Evolutionary conservation across 139 green algal species (phyloP), one percentile per base, ranked within the genome.

Genomic region (Volvox reticuliferus): DNA sequence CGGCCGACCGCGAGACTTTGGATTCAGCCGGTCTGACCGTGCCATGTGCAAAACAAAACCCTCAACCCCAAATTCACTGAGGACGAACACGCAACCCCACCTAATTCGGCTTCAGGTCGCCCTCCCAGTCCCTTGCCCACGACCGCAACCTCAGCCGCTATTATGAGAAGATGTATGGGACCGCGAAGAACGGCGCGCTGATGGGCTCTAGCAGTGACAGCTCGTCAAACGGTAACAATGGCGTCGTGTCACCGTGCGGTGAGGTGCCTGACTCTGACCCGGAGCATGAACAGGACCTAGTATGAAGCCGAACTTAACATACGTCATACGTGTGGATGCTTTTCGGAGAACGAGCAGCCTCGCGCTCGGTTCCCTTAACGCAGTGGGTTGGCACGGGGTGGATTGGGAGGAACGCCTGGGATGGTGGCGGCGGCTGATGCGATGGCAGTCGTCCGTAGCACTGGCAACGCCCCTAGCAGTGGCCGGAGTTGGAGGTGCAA

Each of bases 101-200:
- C 33, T 0, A 28, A 28, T 44, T 28, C 3, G n/a, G 16, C 26
- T 36, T 12, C 88, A 93, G 93, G 63, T 97, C 94, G 13, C 96
- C 96, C 3, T 93, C 89, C 24, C 96, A 98, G 92, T 94, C 88
- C 22, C 86, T 98, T 81, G 96, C 97, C 20, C 96, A 98, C 91
- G 96, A 98, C 93, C 91, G 96, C 32, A 94, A 95, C 91, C 93
- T 96, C 30, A 90, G 91, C 24, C 84, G 94, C 24, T 93, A 93
- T 81, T 92, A 92, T 81, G 36, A 87, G 12, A 73, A 35, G 19
- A 73, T 36, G 13, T 61, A 62, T 35, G 36, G 18, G 44, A 55
- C 44, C 35, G 37, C 0, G 12, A 55, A 50, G 78, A 84, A 67
- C 83, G 81, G 62, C 61, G 30, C 13, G 0, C 12, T 21, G 0